Evolutionary conservation across 306 rosid genomes (phyloP).

Genomic region (Prunus campanulata): DNA sequence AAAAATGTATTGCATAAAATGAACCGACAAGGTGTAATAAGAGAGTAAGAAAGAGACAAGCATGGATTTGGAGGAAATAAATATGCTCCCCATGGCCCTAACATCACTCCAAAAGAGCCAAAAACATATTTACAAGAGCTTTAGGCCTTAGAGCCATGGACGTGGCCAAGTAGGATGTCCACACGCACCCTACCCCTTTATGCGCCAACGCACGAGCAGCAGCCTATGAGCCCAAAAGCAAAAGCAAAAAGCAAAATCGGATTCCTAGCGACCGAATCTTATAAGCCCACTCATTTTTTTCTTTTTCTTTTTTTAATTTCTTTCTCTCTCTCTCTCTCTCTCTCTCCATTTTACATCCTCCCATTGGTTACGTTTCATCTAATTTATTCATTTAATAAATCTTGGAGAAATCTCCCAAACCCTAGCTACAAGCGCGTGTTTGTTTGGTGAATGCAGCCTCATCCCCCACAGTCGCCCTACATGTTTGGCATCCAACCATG

Average conservation of each 20-base stretch:
- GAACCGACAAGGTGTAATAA: slow-evolving; percentile 12
- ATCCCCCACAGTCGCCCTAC: neutral
- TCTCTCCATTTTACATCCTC: neutral
- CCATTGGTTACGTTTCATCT: neutral
- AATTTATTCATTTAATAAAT: neutral
- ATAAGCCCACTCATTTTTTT: slow-evolving; percentile 20
- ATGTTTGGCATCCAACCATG: neutral
- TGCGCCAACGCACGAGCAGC: slow-evolving; percentile 31
- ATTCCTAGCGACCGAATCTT: slow-evolving; percentile 40
- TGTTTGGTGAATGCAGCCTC: neutral
- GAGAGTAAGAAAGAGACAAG: slow-evolving; percentile 9
- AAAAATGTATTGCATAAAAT: neutral
- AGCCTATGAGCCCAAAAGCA: slow-evolving; percentile 19
- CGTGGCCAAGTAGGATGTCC: slow-evolving; percentile 12
- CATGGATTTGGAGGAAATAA: slow-evolving; percentile 17
- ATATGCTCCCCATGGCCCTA: slow-evolving; percentile 51
- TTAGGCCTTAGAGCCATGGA: neutral
- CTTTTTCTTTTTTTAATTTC: neutral
- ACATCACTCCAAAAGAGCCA: slow-evolving; percentile 26
- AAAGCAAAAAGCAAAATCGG: slow-evolving; percentile 38
- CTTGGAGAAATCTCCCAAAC: neutral
- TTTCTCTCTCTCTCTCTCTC: neutral
- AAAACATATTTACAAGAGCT: neutral
- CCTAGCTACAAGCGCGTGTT: slow-evolving; percentile 4
- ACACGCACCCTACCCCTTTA: neutral